Evolutionary conservation across 257 asterid genomes (phyloP).

Genomic region (Oldenlandia corymbosa): DNA sequence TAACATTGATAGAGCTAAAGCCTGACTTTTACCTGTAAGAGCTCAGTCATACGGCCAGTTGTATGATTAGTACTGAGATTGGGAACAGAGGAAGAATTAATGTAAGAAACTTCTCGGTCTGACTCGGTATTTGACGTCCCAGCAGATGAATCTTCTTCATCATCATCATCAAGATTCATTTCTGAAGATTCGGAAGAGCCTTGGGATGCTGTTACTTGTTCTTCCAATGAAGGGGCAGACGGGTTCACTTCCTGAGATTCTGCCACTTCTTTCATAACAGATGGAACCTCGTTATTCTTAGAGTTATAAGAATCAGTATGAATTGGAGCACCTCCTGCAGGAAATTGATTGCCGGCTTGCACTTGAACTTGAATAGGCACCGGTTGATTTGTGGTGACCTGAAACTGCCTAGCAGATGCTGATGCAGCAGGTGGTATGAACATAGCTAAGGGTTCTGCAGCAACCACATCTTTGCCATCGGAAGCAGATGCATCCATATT

Average conservation of each 20-base stretch:
- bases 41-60: slow-evolving; percentile 89
- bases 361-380: slow-evolving; percentile 25
- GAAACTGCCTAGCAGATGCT: slow-evolving; percentile 40
- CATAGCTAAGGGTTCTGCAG: slow-evolving; percentile 62
- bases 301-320: slow-evolving; percentile 26
- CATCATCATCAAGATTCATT: slow-evolving; percentile 27
- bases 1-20: neutral
- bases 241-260: slow-evolving; percentile 27
- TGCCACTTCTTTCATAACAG: slow-evolving; percentile 27
- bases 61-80: slow-evolving; percentile 43
- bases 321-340: slow-evolving; percentile 26
- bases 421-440: slow-evolving; percentile 57
- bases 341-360: slow-evolving; percentile 30
- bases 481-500: slow-evolving; percentile 26
- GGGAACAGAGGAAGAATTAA: slow-evolving; percentile 27
- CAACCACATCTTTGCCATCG: slow-evolving; percentile 51
- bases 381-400: slow-evolving; percentile 23
- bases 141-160: slow-evolving; percentile 35
- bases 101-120: slow-evolving; percentile 6
- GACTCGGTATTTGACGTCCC: slow-evolving; percentile 18
- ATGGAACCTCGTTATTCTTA: slow-evolving; percentile 16
- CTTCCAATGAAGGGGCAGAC: slow-evolving; percentile 21
- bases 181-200: slow-evolving; percentile 50
- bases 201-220: slow-evolving; percentile 18
- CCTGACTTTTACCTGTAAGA: slow-evolving; percentile 55